Evolutionary conservation across 352 stramenopile species (phyloP).

Genomic region (Phytophthora citricola): DNA sequence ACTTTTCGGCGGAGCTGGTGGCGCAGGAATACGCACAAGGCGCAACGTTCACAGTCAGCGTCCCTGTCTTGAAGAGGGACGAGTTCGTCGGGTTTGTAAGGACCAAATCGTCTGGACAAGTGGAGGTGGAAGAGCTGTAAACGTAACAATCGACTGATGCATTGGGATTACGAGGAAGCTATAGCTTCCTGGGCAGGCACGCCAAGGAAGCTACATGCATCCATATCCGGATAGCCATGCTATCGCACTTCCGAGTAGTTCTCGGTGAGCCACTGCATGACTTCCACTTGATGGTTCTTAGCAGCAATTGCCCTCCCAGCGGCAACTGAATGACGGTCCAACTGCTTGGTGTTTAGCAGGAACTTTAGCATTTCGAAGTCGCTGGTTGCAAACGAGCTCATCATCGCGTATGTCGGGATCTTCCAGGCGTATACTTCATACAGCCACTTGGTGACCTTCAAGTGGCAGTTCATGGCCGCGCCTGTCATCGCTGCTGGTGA

Average conservation of each 20-base stretch:
- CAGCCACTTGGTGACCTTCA: conserved; percentile 16
- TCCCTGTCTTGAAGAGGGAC: conserved; percentile 38
- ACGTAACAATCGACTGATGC: not conserved
- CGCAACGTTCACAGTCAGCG: conserved; percentile 52
- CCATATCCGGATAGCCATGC: not conserved
- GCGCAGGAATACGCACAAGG: conserved; percentile 40
- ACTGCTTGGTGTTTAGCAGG: conserved; percentile 1
- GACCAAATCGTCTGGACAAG: conserved; percentile 55
- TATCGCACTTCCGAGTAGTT: conserved; percentile 29
- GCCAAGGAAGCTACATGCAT: not conserved
- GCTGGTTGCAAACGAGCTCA: conserved; percentile 7
- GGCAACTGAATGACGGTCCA: conserved; percentile 2
- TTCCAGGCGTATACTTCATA: not conserved
- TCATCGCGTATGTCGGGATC: conserved; percentile 4
- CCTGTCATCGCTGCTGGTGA: conserved; percentile 4
- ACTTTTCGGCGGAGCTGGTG: conserved; percentile 53
- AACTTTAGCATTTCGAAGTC: conserved; percentile 28
- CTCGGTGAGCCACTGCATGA: conserved; percentile 22
- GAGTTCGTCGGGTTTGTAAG: conserved; percentile 48
- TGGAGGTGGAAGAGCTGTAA: conserved; percentile 31
- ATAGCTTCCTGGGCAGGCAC: too few species aligned
- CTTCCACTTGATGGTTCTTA: conserved; percentile 14
- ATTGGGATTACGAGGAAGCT: too few species aligned
- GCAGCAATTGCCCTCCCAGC: conserved; percentile 6
- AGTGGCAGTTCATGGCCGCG: conserved; percentile 13